Evolutionary conservation across 2,329 filamentous ascomycete genomes (phyloP), one percentile per base, ranked within the genome.

Genomic region (Diplodia intermedia): DNA sequence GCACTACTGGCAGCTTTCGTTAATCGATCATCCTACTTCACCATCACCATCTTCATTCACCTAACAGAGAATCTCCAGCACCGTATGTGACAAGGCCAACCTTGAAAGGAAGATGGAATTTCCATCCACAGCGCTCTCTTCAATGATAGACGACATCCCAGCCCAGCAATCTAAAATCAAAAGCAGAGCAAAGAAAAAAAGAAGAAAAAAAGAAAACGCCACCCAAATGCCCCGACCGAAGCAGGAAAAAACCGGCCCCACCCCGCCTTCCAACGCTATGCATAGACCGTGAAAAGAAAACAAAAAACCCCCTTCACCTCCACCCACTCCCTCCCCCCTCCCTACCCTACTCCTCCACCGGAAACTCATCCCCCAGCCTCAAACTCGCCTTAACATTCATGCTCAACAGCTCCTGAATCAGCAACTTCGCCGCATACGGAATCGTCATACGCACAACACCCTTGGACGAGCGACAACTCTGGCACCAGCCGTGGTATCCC

Each of bases 341-440:
- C n/a, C 23, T 23, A 18, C 47, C n/a, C 23, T 23, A 52, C 43
- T 63, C 60, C 43, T 60, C 65, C 56, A 71, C 69, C 5, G 93
- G 93, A 79, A 99, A 99, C 81, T 98, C 93, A 77, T 99, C 95
- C 75, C 93, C 93, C 72, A 99, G 82, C 83, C 94, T 92, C 81
- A 99, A 83, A 68, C 91, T 86, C 69, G 97, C 94, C 70, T 94
- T 91, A n/a, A 99, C 93, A 79, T 99, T 99, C 95, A 99, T 99
- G 79, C 93, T 97, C 76, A 97, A 90, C 75, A 99, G 81, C 82
- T 99, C 95, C 83, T 99, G 95, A 60, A 98, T 92, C 67, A 99
- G 83, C 76, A 99, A 82, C 85, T 99, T 98, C 0, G 95, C 95
- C 20, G 95, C 95, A 80, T 99, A 99, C 40, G 95, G 95, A 86